These are phyloP conservation scores for Aspergillus brunneoviolaceus DNA, from an alignment of 2,329 filamentous ascomycete genomes.

Conservation along the genomic window DNA sequence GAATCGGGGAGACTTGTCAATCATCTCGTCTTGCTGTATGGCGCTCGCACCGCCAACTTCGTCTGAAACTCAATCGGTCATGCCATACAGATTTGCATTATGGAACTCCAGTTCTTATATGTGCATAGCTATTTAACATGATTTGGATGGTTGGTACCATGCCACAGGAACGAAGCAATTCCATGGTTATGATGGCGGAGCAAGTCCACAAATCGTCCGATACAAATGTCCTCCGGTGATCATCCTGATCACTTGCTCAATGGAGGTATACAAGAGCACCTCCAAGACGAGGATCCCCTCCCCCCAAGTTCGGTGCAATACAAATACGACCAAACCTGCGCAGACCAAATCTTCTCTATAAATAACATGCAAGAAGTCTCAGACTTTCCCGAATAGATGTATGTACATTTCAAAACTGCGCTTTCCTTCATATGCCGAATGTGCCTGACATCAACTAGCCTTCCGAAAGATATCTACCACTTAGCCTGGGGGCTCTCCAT, in stretches of 20 bases:
- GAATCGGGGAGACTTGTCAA: slow-evolving; percentile 19
- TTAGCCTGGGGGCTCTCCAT: slow-evolving; percentile 55
- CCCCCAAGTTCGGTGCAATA: not conserved
- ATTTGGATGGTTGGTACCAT: no score
- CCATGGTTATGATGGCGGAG: no score
- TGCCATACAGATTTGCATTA: slow-evolving; percentile 27
- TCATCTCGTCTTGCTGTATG: slow-evolving; percentile 23
- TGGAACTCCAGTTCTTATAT: slow-evolving; percentile 17
- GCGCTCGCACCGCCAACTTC: slow-evolving; percentile 24
- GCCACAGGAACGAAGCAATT: no score
- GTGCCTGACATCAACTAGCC: slow-evolving; percentile 2
- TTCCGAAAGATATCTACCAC: slow-evolving; percentile 32
- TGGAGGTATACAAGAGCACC: no score
- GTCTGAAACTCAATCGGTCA: slow-evolving; percentile 23
- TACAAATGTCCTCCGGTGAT: no score
- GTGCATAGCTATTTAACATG: slow-evolving; percentile 14
- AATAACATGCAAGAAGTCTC: slow-evolving; percentile 8
- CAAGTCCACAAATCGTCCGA: no score
- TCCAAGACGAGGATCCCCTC: not conserved
- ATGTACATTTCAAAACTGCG: slow-evolving; percentile 7
- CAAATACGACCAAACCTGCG: not conserved
- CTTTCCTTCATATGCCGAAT: slow-evolving; percentile 5
- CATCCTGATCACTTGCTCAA: no score
- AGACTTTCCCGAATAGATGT: slow-evolving; percentile 6
- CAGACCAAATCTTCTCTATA: slow-evolving; percentile 1